These are phyloP conservation scores for Podila epicladia DNA, from an alignment of 192 early-diverging fungal genomes.

Conservation along the genomic window DNA sequence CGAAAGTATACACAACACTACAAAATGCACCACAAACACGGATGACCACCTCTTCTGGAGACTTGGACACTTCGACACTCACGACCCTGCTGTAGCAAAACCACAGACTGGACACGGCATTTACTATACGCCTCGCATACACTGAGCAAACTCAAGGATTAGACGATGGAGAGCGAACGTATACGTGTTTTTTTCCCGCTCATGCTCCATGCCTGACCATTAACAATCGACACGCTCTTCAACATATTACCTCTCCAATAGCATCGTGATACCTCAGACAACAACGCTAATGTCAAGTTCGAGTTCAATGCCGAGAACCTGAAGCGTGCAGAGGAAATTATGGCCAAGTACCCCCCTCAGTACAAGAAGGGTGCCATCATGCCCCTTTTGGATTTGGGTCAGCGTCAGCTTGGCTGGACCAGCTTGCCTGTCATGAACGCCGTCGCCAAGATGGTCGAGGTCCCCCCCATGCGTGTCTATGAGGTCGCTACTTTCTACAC, in stretches of 20 bases:
- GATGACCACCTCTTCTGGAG: no score
- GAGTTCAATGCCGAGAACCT: conserved; percentile 86
- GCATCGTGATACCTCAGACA: conserved; percentile 84
- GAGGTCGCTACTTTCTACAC: conserved; percentile 99
- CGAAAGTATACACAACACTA: background rate
- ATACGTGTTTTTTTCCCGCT: background rate
- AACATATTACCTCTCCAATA: conserved; percentile 10
- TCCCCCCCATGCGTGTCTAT: conserved; percentile 99
- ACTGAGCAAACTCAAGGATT: background rate
- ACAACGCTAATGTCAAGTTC: conserved; percentile 87
- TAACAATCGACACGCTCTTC: background rate
- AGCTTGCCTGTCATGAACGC: conserved; percentile 97
- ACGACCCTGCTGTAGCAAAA: no score
- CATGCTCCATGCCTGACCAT: background rate
- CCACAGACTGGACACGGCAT: no score
- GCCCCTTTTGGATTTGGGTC: conserved; percentile 94
- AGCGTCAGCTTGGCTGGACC: conserved; percentile 96
- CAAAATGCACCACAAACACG: background rate
- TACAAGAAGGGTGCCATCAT: conserved; percentile 99
- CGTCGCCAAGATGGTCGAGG: conserved; percentile 92
- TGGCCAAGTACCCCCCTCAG: conserved; percentile 95
- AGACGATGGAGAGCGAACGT: background rate
- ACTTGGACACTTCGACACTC: no score
- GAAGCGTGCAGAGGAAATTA: conserved; percentile 83
- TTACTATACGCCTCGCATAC: background rate